Base-by-base conservation (phyloP, 345 rosid species). In the Odontarrhena argentea region DNA sequence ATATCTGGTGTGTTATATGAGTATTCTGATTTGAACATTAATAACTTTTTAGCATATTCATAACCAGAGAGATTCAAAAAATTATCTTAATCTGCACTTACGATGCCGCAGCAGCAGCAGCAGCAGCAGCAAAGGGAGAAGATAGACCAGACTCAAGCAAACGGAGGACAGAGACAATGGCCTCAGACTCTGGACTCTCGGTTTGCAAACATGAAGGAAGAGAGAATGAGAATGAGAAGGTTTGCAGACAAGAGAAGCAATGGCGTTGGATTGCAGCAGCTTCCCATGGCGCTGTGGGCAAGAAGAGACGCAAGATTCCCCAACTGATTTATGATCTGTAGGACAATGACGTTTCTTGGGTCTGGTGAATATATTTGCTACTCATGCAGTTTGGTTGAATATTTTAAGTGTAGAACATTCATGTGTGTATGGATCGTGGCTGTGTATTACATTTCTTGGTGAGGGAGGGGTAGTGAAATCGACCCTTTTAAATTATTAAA, bases 131-230 rank as follows among this genome's bases (percentile, higher is more conserved):
- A 45, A 36, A 43, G 56, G 50, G 77, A 79, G 52, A 74, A 69
- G 38, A 70, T 30, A 44, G 61, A 66, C 47, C 79, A 55, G 43
- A 36, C 47, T 46, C 77, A 52, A 54, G 11, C 46, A 3, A 53
- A 70, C 32, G 83, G 40, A 18, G 77, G 65, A 38, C 52, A 75
- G 15, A 81, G 75, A 55, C 91, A 80, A 76, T 76, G 78, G 82
- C 83, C 93, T 47, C 82, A 86, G 38, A 92, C 98, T 2, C 78
- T 92, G 50, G 96, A 92, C 68, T 86, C 96, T 1, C 74, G 85
- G 38, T 89, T 87, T 83, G 96, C 98, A 14, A 82, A 77, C 75
- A 80, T 89, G 95, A 86, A 86, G 73, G 91, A 89, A 78, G 84
- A 86, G 81, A 81, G 96, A 60, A 53, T 64, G 76, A 53, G 89